Evolutionary conservation across 2,329 filamentous ascomycete genomes (phyloP).

Genomic region (Fusarium napiforme): DNA sequence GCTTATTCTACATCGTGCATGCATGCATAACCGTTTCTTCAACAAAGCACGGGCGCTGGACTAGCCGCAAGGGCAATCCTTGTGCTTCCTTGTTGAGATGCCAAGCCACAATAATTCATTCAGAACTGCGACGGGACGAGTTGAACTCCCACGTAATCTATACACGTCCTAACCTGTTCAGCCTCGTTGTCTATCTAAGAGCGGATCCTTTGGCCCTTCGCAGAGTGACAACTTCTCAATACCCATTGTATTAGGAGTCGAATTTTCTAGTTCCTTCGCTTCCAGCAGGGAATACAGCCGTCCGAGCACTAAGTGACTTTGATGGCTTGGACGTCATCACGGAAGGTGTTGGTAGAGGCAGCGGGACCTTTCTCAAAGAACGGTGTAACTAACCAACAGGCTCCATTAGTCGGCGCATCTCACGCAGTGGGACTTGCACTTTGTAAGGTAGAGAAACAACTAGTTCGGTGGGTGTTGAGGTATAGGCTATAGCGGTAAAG

Average conservation of each 20-base stretch:
- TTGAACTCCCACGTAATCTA: not conserved
- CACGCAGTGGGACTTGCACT: conserved; percentile 3
- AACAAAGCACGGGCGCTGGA: not conserved
- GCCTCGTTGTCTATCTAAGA: not conserved
- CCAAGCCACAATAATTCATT: not conserved
- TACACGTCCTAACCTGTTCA: not conserved
- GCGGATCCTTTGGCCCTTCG: not conserved
- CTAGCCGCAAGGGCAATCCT: not conserved
- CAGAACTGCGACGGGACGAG: not conserved
- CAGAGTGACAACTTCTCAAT: conserved; percentile 2
- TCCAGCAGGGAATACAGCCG: conserved; percentile 8
- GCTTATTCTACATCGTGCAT: not conserved
- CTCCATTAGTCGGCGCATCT: conserved; percentile 3
- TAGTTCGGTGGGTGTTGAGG: not conserved
- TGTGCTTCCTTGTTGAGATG: not conserved
- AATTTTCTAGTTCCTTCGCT: not conserved
- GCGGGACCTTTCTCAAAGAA: conserved; percentile 3
- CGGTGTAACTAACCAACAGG: not conserved
- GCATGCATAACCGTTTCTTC: not conserved
- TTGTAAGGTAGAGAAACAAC: not conserved
- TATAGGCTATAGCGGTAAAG: not conserved
- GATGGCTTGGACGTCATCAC: not conserved
- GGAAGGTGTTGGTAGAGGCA: not conserved
- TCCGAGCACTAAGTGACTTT: not conserved
- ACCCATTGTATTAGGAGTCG: not conserved